phyloP scores from a whole-genome alignment of 176 grass and related monocot species.

The Carex littledalei region DNA sequence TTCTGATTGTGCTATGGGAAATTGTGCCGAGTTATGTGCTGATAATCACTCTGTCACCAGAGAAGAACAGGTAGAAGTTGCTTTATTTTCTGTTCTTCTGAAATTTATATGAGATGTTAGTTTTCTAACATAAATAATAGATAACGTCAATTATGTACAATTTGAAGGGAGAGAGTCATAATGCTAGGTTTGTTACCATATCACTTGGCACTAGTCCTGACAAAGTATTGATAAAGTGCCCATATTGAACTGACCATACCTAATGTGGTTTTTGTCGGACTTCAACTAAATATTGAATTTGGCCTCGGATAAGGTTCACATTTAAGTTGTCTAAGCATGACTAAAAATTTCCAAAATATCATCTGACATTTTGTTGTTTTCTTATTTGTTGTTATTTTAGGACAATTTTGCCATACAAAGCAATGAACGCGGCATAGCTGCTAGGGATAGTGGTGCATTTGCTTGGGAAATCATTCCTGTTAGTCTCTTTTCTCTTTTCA shows the following conservation, averaged over 20 bases:
- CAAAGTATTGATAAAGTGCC: not conserved
- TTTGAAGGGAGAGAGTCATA: not conserved
- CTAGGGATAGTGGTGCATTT: constrained; percentile 76
- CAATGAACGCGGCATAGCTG: constrained; percentile 88
- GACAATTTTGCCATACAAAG: constrained; percentile 91
- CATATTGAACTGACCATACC: not conserved
- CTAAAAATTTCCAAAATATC: not conserved
- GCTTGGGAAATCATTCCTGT: constrained; percentile 88
- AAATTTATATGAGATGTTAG: not conserved
- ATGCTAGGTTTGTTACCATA: not conserved
- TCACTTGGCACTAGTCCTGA: not conserved
- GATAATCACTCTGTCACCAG: constrained; percentile 75
- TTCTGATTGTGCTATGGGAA: constrained; percentile 78
- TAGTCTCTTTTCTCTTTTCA: constrained; percentile 21
- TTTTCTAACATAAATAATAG: not conserved
- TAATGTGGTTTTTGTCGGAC: not conserved
- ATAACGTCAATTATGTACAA: not conserved
- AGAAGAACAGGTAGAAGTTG: constrained; percentile 63
- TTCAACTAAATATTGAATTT: not conserved
- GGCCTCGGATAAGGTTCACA: not conserved
- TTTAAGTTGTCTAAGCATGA: not conserved
- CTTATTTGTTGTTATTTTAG: constrained; percentile 33
- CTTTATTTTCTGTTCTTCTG: not conserved
- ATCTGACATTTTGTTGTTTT: not conserved
- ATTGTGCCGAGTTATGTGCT: constrained; percentile 88